A percentile compares a stretch with the other conserved stretches of the same genome.
These are phyloP conservation scores for Boletus calvinii DNA, from an alignment of 1,284 basidiomycete species.

Conservation along the genomic window DNA sequence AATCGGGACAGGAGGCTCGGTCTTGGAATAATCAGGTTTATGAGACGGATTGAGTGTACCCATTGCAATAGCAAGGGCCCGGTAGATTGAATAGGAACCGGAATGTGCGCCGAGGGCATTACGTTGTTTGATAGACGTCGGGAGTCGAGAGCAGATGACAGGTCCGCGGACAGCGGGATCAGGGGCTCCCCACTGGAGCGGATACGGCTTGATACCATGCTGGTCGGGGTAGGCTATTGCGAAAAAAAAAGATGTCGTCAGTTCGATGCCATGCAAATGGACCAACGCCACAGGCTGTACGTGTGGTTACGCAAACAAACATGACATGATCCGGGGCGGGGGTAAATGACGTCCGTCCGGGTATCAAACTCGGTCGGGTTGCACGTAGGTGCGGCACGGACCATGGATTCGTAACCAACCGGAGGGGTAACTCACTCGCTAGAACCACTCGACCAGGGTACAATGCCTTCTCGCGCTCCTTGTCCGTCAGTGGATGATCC, in stretches of 20 bases:
- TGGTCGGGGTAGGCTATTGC: conserved; percentile 67
- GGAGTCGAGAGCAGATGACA: conserved; percentile 86
- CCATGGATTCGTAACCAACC: not conserved
- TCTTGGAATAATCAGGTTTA: conserved; percentile 85
- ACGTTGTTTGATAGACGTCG: conserved; percentile 81
- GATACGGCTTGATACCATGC: conserved; percentile 73
- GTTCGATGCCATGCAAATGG: conserved; percentile 1
- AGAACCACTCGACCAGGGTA: conserved; percentile 79
- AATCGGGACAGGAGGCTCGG: conserved; percentile 86
- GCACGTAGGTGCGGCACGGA: not conserved
- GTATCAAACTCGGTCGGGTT: not conserved
- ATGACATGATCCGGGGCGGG: conserved; percentile 16
- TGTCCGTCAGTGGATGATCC: conserved; percentile 41
- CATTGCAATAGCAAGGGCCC: conserved; percentile 89
- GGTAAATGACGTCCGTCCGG: conserved; percentile 6
- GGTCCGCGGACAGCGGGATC: conserved; percentile 75
- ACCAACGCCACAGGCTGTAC: conserved; percentile 3
- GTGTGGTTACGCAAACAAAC: conserved; percentile 5
- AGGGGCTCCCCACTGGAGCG: conserved; percentile 80
- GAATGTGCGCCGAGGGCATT: conserved; percentile 95
- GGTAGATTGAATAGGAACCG: conserved; percentile 93
- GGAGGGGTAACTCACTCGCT: conserved; percentile 58
- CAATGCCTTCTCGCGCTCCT: conserved; percentile 67
- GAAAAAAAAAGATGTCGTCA: conserved; percentile 12
- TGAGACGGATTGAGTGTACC: conserved; percentile 83